Evolutionary conservation across 768 basidiomycete species (phyloP), one percentile per base, ranked within the genome.

Genomic region (Hirschioporus abietinus): DNA sequence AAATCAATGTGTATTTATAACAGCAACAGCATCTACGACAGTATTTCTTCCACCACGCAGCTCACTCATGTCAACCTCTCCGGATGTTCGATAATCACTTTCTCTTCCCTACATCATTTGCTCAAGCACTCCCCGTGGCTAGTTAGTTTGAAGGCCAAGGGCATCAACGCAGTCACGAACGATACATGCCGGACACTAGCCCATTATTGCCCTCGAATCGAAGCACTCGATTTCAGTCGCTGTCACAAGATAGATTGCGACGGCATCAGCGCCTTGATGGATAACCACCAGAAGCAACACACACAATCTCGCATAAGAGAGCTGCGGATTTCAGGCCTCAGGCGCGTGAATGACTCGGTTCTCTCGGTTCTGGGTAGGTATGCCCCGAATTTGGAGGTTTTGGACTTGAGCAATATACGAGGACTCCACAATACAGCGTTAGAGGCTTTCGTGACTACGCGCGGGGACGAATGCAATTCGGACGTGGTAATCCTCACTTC

Each of bases 351-450:
- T 18, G 89, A 91, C 71, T 78, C 80, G 12, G 82, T 83, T 71
- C 84, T 96, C 84, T 74, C 80, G n/a, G 76, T 78, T 10, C 78
- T 95, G 36, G 93, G 90, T 7, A 84, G 79, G 69, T 88, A 85
- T 1, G 83, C 90, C 0, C 91, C 91, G 23, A 78, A 81, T 71
- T 82, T 96, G 24, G 91, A 93, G 74, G 84, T 92, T 20, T 79
- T 96, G 24, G 94, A 96, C 75, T 77, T 95, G 68, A 91, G 90
- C 76, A 90, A 91, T 72, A 81, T 84, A 66, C 82, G 83, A 34
- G 83, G 87, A 66, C 75, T 95, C 66, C 89, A 88, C 73, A 93
- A 94, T 73, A 88, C 90, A 1, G 86, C 87, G 1, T 69, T 93
- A 68, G 90, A 90, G 60, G 89, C 87, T 1, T 88, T 92, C 73